phyloP scores from a whole-genome alignment of 306 rosid genomes.

The Trifolium dubium region DNA sequence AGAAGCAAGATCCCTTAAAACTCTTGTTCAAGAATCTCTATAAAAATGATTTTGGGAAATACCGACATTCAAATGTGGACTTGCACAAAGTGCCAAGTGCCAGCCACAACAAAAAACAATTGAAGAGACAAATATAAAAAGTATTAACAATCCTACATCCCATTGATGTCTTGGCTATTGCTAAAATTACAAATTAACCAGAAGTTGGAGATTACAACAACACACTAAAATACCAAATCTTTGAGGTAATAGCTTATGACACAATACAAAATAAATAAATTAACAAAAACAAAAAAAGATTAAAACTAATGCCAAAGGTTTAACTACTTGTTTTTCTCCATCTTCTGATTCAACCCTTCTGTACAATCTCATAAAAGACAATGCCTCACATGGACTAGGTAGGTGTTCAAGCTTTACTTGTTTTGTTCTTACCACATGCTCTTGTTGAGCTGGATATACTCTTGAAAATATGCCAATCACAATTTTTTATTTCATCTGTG shows the following conservation, averaged over 20 bases:
- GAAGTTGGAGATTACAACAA: conserved; percentile 41
- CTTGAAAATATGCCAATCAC: conserved; percentile 26
- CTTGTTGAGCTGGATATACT: conserved; percentile 24
- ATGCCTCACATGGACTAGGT: conserved; percentile 29
- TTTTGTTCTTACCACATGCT: conserved; percentile 15
- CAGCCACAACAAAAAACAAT: not conserved
- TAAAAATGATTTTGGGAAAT: not conserved
- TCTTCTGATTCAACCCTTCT: conserved; percentile 31
- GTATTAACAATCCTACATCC: conserved; percentile 41
- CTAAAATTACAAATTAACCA: conserved; percentile 44
- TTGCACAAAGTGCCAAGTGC: conserved; percentile 2
- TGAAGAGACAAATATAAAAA: not conserved
- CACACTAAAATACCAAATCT: conserved; percentile 30
- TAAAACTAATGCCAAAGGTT: conserved; percentile 33
- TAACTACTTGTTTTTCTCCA: conserved; percentile 41
- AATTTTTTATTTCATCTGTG: not conserved
- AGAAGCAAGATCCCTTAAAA: not conserved
- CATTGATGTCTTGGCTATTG: conserved; percentile 22
- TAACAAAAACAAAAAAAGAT: not conserved
- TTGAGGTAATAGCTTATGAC: conserved; percentile 32
- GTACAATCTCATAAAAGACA: conserved; percentile 35
- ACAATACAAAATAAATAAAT: conserved; percentile 17
- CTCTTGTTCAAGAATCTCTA: conserved; percentile 1
- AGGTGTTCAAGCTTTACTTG: not conserved
- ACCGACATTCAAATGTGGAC: not conserved